A percentile compares a stretch with the other conserved stretches of the same genome.
phyloP scores from a whole-genome alignment of 1,284 basidiomycete species.

The Cryptococcus sp. region DNA sequence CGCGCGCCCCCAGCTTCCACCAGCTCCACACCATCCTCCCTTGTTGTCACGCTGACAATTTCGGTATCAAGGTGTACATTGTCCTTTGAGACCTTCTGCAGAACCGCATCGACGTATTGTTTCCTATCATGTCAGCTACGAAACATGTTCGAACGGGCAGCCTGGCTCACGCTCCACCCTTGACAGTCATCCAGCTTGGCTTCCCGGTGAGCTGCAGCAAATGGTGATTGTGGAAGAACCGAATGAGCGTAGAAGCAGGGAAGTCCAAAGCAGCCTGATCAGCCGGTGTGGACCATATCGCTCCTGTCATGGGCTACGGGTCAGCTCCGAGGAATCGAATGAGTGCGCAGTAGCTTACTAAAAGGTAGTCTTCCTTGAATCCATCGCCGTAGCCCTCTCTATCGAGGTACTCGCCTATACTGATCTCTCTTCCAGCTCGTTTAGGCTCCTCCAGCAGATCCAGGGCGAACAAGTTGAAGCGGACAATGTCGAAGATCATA shows the following conservation, averaged over 20 bases:
- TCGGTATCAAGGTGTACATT: slow-evolving; percentile 60
- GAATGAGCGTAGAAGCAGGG: slow-evolving; percentile 65
- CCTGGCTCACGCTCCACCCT: slow-evolving; percentile 60
- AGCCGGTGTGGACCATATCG: slow-evolving; percentile 74
- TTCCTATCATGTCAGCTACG: slow-evolving; percentile 46
- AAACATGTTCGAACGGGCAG: not conserved
- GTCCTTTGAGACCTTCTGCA: slow-evolving; percentile 53
- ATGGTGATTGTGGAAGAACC: slow-evolving; percentile 76
- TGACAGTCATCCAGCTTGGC: slow-evolving; percentile 69
- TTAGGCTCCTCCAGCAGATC: slow-evolving; percentile 34
- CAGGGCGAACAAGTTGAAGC: slow-evolving; percentile 67
- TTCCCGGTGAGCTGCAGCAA: slow-evolving; percentile 68
- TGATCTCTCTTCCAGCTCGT: slow-evolving; percentile 46
- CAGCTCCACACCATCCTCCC: slow-evolving; percentile 30
- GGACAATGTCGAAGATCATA: slow-evolving; percentile 67
- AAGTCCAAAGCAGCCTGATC: slow-evolving; percentile 66
- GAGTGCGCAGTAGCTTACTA: slow-evolving; percentile 57
- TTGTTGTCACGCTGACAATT: slow-evolving; percentile 45
- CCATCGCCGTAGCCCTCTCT: slow-evolving; percentile 60
- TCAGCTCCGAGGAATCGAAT: not conserved
- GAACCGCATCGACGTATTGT: slow-evolving; percentile 61
- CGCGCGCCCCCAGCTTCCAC: slow-evolving; percentile 33
- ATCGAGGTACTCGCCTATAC: slow-evolving; percentile 66
- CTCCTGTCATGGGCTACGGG: slow-evolving; percentile 67
- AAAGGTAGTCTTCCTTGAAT: slow-evolving; percentile 71